Evolutionary conservation across 108 stramenopile species (phyloP).

Genomic region (Cyclotella baltica): DNA sequence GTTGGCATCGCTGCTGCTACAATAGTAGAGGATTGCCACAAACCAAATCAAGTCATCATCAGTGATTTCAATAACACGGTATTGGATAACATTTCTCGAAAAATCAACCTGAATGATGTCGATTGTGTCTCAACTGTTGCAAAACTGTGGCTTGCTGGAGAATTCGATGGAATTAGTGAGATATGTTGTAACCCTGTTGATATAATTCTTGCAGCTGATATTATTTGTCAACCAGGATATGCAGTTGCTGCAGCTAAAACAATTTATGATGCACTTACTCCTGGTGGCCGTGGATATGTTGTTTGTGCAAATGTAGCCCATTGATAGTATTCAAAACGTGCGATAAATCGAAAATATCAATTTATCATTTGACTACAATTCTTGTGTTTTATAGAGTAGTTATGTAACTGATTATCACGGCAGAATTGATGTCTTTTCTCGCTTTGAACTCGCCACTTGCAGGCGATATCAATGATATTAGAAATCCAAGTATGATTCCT

Average conservation of each 20-base stretch:
- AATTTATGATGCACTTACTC: slow-evolving; percentile 63
- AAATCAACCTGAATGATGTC: slow-evolving; percentile 57
- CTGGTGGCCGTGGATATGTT: slow-evolving; percentile 65
- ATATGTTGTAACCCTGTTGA: slow-evolving; percentile 59
- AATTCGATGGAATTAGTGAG: slow-evolving; percentile 14
- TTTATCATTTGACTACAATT: too few species aligned
- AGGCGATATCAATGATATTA: too few species aligned
- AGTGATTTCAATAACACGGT: slow-evolving; percentile 83
- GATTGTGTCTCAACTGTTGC: slow-evolving; percentile 44
- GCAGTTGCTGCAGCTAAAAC: slow-evolving; percentile 76
- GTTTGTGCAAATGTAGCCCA: slow-evolving; percentile 82
- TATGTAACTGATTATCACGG: too few species aligned
- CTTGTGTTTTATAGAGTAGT: too few species aligned
- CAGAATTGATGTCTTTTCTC: too few species aligned
- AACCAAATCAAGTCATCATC: slow-evolving; percentile 46
- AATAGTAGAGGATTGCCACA: background rate
- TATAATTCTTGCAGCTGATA: slow-evolving; percentile 80
- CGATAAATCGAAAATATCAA: too few species aligned
- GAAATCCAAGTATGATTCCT: too few species aligned
- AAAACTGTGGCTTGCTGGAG: slow-evolving; percentile 65
- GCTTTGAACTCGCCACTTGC: too few species aligned
- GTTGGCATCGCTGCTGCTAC: slow-evolving; percentile 72
- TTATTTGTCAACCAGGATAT: slow-evolving; percentile 84
- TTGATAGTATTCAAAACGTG: too few species aligned
- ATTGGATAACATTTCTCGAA: slow-evolving; percentile 71